These are phyloP conservation scores for Citrullus colocynthis DNA, from an alignment of 306 rosid genomes.

Conservation along the genomic window DNA sequence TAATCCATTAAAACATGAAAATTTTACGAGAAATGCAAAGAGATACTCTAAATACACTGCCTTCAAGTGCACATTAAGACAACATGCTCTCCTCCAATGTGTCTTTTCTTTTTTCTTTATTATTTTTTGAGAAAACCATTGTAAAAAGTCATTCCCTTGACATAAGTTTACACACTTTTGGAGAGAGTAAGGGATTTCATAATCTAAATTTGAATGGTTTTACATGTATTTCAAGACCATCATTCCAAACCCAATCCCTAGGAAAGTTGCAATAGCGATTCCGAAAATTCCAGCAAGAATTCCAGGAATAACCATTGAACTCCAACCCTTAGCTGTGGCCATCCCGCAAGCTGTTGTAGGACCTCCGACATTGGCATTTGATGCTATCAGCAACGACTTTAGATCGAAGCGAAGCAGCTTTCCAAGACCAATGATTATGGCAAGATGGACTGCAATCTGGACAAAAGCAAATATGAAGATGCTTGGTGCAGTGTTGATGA, in stretches of 20 bases:
- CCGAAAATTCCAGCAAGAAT: slow-evolving; percentile 78
- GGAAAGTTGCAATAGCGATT: slow-evolving; percentile 55
- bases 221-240: slow-evolving; percentile 35
- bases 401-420: slow-evolving; percentile 28
- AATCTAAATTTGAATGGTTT: neutral
- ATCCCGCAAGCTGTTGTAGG: slow-evolving; percentile 50
- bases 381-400: slow-evolving; percentile 32
- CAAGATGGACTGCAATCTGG: slow-evolving; percentile 33
- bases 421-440: slow-evolving; percentile 31
- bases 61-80: neutral
- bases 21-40: neutral
- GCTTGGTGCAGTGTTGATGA: slow-evolving; percentile 36
- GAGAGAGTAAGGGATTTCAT: neutral
- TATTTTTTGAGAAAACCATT: neutral
- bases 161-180: neutral
- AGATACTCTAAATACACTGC: neutral
- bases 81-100: neutral
- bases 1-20: too few relatives aligned
- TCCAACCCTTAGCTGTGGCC: slow-evolving; percentile 65
- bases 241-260: slow-evolving; percentile 50
- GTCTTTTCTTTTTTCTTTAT: too few relatives aligned
- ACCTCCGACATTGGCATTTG: slow-evolving; percentile 46
- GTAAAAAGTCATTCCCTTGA: neutral
- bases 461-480: slow-evolving; percentile 24
- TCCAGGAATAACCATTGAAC: slow-evolving; percentile 53